A percentile compares a stretch with the other conserved stretches of the same genome.
Conservation (phyloP, 805 yeast species). For the Candida mattraensis region DNA sequence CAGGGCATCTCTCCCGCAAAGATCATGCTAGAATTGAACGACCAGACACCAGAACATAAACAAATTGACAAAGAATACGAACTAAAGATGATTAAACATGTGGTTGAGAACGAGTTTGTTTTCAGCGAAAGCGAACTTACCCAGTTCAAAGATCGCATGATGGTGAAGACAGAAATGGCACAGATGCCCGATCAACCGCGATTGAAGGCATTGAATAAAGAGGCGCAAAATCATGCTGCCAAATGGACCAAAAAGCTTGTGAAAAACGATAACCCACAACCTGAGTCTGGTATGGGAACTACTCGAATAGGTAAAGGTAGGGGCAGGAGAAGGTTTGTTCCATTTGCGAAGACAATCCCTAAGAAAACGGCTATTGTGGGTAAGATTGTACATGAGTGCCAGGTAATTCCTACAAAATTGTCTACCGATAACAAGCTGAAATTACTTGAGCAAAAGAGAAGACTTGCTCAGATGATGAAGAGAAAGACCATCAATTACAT, state of each 20-base stretch:
- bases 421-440: conserved; percentile 65
- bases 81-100: conserved; percentile 70
- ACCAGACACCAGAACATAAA: conserved; percentile 43
- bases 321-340: conserved; percentile 49
- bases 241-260: conserved; percentile 32
- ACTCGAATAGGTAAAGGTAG: conserved; percentile 19
- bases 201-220: conserved; percentile 40
- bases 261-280: conserved; percentile 21
- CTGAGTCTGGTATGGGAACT: conserved; percentile 34
- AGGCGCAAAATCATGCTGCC: conserved; percentile 34
- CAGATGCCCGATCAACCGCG: conserved; percentile 55
- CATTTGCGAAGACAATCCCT: conserved; percentile 84
- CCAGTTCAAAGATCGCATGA: conserved; percentile 55
- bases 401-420: conserved; percentile 72
- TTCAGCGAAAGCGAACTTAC: conserved; percentile 83
- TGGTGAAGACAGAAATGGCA: conserved; percentile 50
- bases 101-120: conserved; percentile 81
- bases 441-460: conserved; percentile 47
- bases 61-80: conserved; percentile 85
- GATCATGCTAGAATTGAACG: conserved; percentile 59
- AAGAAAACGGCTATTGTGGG: conserved; percentile 85
- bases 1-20: conserved; percentile 38
- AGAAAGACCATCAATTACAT: conserved; percentile 54
- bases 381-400: conserved; percentile 89
- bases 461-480: conserved; percentile 34